Evolutionary conservation across 2,329 filamentous ascomycete genomes (phyloP), one percentile per base, ranked within the genome.

Genomic region (Colletotrichum sp.): DNA sequence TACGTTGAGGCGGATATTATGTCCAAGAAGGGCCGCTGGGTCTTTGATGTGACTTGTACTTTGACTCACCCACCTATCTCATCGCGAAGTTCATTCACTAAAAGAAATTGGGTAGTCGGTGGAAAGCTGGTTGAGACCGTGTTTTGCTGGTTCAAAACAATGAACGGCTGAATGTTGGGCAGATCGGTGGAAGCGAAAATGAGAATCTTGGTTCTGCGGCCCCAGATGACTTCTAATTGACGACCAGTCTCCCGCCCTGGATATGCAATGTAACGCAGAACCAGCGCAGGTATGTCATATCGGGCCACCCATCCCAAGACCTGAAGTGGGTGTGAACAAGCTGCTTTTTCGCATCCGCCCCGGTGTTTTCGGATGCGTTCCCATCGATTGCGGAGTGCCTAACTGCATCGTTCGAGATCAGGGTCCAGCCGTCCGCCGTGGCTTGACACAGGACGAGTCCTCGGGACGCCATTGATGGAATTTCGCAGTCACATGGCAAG

Each of bases 401-500:
- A 52, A 52, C n/a, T 21, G n/a, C n/a, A 65, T 52, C 70, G 64
- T 28, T 60, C 56, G 68, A 75, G 66, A 55, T 58, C 36, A 68
- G 70, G 58, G 43, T 65, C 70, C 70, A 65, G 58, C 34, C 70
- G 21, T 36, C 32, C 26, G 64, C 64, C 43, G 38, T 65, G 56
- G 26, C 34, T 64, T 36, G 61, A 16, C 18, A 30, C 21, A 8
- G 28, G 28, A 18, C 21, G 32, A 32, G 56, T 36, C n/a, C 24
- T 36, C n/a, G 58, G 18, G 24, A 61, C 52, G 52, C 30, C 28
- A 76, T 76, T 76, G 74, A 76, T 75, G 74, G 74, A 66, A 75
- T 70, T 61, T 58, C 24, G 28, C 6, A 12, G 52, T 36, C 61
- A 30, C 48, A 55, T 38, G 55, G 48, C 32, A 36, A 38, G 55